phyloP scores from a whole-genome alignment of 345 rosid genomes.

The Citrus australasica region DNA sequence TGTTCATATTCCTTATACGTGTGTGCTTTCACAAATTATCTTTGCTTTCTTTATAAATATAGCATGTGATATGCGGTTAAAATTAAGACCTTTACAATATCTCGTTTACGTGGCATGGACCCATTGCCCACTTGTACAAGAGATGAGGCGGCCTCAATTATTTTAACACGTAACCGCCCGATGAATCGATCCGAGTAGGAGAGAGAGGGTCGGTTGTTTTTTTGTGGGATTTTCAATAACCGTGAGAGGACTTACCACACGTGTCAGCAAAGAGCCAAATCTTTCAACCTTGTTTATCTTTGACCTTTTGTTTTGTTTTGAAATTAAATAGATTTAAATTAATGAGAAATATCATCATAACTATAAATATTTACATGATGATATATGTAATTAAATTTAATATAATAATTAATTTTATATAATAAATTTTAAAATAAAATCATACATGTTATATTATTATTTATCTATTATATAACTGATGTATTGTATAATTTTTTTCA shows the following conservation, averaged over 20 bases:
- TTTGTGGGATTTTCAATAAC: constrained; percentile 7
- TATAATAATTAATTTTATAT: no score
- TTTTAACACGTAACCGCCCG: constrained; percentile 20
- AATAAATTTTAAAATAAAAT: no score
- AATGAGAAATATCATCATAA: no score
- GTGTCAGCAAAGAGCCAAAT: constrained; percentile 15
- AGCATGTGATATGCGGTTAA: not conserved
- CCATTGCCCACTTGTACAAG: constrained; percentile 21
- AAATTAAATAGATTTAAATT: not conserved
- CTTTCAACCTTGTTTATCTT: not conserved
- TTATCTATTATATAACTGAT: no score
- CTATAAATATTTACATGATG: no score
- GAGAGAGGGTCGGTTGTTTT: constrained; percentile 25
- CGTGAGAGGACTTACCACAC: constrained; percentile 14
- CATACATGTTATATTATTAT: no score
- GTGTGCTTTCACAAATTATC: not conserved
- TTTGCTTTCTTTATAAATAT: not conserved
- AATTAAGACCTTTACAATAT: constrained; percentile 11
- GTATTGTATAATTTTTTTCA: no score
- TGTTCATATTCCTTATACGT: not conserved
- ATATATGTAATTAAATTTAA: no score
- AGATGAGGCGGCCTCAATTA: constrained; percentile 1
- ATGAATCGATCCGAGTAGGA: not conserved
- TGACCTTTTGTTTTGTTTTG: not conserved
- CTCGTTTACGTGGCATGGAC: constrained; percentile 23